Conservation (phyloP, 139 green algal species). For the Tetradesmus obliquus region DNA sequence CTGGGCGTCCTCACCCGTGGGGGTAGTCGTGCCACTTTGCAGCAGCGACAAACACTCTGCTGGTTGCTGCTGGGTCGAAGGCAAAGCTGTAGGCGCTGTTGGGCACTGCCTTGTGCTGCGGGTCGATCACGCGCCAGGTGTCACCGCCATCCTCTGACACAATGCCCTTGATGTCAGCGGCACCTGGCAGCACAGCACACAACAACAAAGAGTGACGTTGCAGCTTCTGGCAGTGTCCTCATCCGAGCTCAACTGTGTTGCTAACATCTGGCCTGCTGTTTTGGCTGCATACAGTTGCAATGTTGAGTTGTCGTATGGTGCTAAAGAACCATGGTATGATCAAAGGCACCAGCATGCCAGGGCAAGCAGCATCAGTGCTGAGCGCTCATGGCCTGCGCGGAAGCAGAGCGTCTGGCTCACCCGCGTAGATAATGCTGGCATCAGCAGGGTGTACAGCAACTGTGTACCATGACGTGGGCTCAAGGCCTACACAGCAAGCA, state of each 20-base stretch:
- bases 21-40: neutral
- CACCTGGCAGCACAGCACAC: too few species aligned
- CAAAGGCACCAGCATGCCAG: too few species aligned
- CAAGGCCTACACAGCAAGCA: neutral
- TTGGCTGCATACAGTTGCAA: too few species aligned
- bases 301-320: too few species aligned
- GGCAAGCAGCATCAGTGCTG: too few species aligned
- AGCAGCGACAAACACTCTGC: neutral
- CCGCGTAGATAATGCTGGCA: conserved; percentile 1
- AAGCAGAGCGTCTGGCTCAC: neutral
- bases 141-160: conserved; percentile 9
- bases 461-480: neutral
- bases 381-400: too few species aligned
- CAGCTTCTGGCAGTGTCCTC: too few species aligned
- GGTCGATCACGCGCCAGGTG: conserved; percentile 4
- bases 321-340: too few species aligned
- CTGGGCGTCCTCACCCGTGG: too few species aligned
- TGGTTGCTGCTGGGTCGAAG: neutral
- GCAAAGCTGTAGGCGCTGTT: conserved; percentile 8
- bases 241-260: too few species aligned
- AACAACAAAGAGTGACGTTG: too few species aligned
- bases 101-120: neutral
- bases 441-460: neutral
- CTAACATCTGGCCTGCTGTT: too few species aligned
- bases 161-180: conserved; percentile 7